Evolutionary conservation across 2,329 filamentous ascomycete species (phyloP).

Genomic region (Fusarium floridanum): DNA sequence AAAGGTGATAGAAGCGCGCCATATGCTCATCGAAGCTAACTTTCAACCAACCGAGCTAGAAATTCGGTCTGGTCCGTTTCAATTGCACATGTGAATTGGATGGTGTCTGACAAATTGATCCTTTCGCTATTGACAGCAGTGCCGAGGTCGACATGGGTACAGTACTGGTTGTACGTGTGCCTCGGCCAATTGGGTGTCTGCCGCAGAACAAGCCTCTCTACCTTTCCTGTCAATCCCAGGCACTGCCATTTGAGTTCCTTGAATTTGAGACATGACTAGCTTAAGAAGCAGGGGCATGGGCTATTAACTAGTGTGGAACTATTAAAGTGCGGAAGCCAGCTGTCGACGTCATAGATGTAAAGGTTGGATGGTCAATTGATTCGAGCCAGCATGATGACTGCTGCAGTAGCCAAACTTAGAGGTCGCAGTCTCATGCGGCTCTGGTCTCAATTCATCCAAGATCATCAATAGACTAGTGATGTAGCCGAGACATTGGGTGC

Average conservation of each 20-base stretch:
- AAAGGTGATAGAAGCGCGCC: neutral
- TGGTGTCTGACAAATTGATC: neutral
- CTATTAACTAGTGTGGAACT: neutral
- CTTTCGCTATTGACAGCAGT: neutral
- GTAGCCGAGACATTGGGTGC: slow-evolving; percentile 17
- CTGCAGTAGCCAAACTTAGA: neutral
- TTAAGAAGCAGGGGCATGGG: slow-evolving; percentile 9
- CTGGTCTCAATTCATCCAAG: neutral
- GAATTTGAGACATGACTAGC: slow-evolving; percentile 27
- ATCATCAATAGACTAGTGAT: slow-evolving; percentile 10
- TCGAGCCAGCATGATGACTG: neutral
- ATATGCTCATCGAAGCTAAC: neutral
- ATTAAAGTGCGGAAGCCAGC: neutral
- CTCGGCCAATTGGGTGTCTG: neutral
- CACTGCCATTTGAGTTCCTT: slow-evolving; percentile 32
- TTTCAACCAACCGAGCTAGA: neutral
- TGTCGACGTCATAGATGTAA: neutral
- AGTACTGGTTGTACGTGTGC: neutral
- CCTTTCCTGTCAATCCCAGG: slow-evolving; percentile 22
- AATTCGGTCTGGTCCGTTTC: neutral
- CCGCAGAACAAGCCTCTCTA: neutral
- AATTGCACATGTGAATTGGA: neutral
- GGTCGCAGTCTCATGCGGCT: slow-evolving; percentile 6
- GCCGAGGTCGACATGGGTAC: neutral
- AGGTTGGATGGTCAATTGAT: neutral